Evolutionary conservation across 2,329 filamentous ascomycete species (phyloP).

Genomic region (Botryosphaeria agaves): DNA sequence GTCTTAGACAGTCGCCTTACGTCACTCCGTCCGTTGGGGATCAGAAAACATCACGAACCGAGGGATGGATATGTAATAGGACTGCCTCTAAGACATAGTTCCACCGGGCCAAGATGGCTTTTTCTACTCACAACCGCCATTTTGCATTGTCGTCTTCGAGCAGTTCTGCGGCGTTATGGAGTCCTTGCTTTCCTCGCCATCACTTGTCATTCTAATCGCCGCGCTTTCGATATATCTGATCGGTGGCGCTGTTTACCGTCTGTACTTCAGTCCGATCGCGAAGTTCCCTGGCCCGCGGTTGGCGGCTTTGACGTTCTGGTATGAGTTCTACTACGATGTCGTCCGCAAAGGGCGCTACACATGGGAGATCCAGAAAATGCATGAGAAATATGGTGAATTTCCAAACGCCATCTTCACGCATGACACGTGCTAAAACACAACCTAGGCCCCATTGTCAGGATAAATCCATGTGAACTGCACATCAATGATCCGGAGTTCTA

Average conservation of each 20-base stretch:
- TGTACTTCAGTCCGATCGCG: conserved; percentile 8
- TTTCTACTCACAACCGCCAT: too few species aligned
- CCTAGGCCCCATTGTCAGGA: conserved; percentile 10
- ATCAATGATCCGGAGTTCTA: conserved; percentile 12
- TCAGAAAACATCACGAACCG: too few species aligned
- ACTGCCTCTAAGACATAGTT: too few species aligned
- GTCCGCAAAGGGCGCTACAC: conserved; percentile 7
- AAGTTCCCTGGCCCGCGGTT: conserved; percentile 9
- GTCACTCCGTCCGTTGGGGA: too few species aligned
- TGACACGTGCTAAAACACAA: neutral
- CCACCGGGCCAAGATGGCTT: too few species aligned
- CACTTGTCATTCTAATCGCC: neutral
- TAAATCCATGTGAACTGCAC: conserved; percentile 10
- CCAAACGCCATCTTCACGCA: neutral
- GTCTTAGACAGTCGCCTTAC: too few species aligned
- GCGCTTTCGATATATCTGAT: conserved; percentile 1
- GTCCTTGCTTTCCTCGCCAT: neutral
- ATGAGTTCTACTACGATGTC: conserved; percentile 11
- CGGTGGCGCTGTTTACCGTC: conserved; percentile 7
- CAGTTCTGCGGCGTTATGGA: neutral
- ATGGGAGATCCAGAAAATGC: conserved; percentile 9
- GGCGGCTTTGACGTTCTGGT: conserved; percentile 11
- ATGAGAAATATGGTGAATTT: conserved; percentile 8
- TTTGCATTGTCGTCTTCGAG: too few species aligned
- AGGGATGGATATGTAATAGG: too few species aligned